phyloP scores from a whole-genome alignment of 768 basidiomycete genomes.

The Floccularia luteovirens region DNA sequence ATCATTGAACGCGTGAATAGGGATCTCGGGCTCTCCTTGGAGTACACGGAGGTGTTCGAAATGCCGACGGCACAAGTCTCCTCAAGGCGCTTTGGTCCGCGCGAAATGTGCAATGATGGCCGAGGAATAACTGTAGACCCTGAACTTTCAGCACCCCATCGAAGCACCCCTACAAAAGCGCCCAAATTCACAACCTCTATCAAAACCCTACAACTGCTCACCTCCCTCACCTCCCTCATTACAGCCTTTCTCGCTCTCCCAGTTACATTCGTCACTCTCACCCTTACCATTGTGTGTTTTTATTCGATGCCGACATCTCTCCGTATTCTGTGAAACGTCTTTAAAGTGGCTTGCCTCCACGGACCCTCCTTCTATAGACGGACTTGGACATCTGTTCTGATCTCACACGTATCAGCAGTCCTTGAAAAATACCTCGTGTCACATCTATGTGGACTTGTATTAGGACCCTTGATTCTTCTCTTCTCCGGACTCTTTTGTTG shows the following conservation, averaged over 20 bases:
- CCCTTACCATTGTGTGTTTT: conserved; percentile 31
- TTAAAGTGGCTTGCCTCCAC: background rate
- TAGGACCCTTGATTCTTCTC: too few relatives aligned
- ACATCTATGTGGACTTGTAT: too few relatives aligned
- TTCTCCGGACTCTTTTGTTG: too few relatives aligned
- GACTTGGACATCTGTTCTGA: too few relatives aligned
- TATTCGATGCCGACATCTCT: conserved; percentile 28
- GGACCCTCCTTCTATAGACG: background rate
- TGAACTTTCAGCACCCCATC: background rate
- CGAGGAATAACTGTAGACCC: background rate
- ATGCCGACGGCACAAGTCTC: background rate
- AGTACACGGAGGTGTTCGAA: conserved; percentile 16
- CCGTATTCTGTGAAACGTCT: conserved; percentile 15
- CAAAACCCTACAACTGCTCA: conserved; percentile 12
- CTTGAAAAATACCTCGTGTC: too few relatives aligned
- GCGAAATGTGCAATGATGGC: background rate
- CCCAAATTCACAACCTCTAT: conserved; percentile 4
- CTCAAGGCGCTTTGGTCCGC: background rate
- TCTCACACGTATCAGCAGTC: too few relatives aligned
- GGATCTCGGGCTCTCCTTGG: conserved; percentile 23
- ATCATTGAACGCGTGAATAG: conserved; percentile 18
- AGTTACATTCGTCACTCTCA: conserved; percentile 25
- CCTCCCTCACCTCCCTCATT: conserved; percentile 15
- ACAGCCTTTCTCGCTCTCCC: conserved; percentile 23
- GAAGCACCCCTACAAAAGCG: too few relatives aligned